phyloP scores from a whole-genome alignment of 805 yeast genomes.

The Teunomyces aglyptinius region DNA sequence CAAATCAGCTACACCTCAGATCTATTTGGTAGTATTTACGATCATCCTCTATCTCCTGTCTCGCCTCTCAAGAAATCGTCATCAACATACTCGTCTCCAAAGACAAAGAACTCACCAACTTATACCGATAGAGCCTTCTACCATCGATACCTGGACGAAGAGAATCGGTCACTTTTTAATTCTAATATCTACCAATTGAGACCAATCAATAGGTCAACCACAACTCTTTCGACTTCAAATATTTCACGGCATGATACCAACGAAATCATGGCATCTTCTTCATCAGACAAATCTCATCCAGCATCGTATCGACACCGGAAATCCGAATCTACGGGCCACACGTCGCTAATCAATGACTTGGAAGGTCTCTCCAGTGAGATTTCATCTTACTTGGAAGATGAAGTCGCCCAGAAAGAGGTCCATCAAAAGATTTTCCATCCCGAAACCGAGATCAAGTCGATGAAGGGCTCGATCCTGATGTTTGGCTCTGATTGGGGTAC shows the following conservation, averaged over 20 bases:
- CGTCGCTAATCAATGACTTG: constrained; percentile 26
- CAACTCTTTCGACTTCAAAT: constrained; percentile 27
- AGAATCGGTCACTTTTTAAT: constrained; percentile 12
- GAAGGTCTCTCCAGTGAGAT: constrained; percentile 29
- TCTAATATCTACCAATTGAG: constrained; percentile 23
- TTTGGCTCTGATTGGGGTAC: constrained; percentile 6
- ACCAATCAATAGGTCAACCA: constrained; percentile 33
- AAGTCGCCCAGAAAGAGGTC: constrained; percentile 1
- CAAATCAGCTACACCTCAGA: constrained; percentile 34
- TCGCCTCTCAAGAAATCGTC: background rate
- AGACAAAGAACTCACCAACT: background rate
- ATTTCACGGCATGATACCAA: background rate
- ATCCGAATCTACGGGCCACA: constrained; percentile 24
- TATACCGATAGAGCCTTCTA: constrained; percentile 20
- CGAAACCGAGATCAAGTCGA: constrained; percentile 17
- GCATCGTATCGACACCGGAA: constrained; percentile 7
- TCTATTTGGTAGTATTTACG: constrained; percentile 22
- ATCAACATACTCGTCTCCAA: background rate
- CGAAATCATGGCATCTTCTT: constrained; percentile 1
- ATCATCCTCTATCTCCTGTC: background rate
- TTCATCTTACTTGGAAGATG: constrained; percentile 14
- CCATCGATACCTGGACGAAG: constrained; percentile 11
- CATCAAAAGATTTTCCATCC: constrained; percentile 3
- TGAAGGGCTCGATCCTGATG: constrained; percentile 20
- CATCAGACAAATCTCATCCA: constrained; percentile 2